Evolutionary conservation across 306 rosid genomes (phyloP).

Genomic region (Astragalus glycyphyllos): DNA sequence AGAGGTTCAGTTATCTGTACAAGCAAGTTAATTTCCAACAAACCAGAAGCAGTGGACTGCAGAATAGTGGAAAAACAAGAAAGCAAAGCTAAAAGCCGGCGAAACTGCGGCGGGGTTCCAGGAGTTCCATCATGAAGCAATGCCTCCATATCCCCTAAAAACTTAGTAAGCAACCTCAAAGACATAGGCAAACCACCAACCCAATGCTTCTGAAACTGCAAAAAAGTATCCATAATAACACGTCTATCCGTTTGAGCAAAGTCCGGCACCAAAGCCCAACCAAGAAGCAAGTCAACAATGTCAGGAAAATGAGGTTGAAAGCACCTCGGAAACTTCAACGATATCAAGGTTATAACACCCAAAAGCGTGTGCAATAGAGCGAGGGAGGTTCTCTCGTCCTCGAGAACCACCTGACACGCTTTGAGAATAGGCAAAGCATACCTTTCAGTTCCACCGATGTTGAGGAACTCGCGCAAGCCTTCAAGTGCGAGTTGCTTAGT

Average conservation of each 20-base stretch:
- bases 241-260: conserved; percentile 68
- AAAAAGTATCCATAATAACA: conserved; percentile 80
- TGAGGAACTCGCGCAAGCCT: conserved; percentile 80
- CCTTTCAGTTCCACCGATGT: conserved; percentile 83
- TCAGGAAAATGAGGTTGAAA: conserved; percentile 90
- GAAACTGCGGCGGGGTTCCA: conserved; percentile 82
- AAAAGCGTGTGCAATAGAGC: conserved; percentile 65
- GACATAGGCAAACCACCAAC: conserved; percentile 85
- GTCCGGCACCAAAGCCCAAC: conserved; percentile 90
- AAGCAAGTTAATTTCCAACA: conserved; percentile 82
- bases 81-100: conserved; percentile 77
- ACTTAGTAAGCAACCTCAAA: conserved; percentile 76
- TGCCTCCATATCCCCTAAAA: conserved; percentile 94
- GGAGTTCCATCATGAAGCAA: conserved; percentile 85
- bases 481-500: conserved; percentile 74
- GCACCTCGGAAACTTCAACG: conserved; percentile 73
- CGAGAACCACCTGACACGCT: conserved; percentile 86
- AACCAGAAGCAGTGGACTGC: conserved; percentile 91
- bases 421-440: conserved; percentile 80
- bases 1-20: conserved; percentile 86
- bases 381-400: conserved; percentile 94
- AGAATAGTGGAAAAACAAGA: conserved; percentile 84
- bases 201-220: conserved; percentile 97
- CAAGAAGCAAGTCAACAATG: conserved; percentile 81
- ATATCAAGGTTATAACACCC: conserved; percentile 76